Evolutionary conservation across 345 rosid species (phyloP).

Genomic region (Corchorus capsularis): DNA sequence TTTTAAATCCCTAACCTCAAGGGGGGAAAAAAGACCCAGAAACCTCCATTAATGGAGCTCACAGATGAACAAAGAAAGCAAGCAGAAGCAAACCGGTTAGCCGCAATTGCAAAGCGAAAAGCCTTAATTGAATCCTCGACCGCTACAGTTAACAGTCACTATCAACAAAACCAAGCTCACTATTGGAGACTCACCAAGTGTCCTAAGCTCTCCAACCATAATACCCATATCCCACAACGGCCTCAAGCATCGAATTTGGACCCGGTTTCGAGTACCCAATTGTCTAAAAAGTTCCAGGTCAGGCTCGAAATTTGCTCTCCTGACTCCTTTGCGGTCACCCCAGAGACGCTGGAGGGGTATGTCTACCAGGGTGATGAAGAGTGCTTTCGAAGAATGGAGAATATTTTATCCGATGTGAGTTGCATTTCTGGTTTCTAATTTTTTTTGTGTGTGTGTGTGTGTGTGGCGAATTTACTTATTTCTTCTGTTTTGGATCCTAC

Average conservation of each 20-base stretch:
- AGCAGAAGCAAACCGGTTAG: constrained; percentile 59
- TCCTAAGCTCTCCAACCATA: constrained; percentile 46
- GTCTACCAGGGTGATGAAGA: constrained; percentile 62
- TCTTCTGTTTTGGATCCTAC: neutral
- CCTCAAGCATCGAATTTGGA: constrained; percentile 22
- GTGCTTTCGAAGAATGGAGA: constrained; percentile 49
- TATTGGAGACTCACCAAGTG: constrained; percentile 73
- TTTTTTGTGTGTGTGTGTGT: neutral
- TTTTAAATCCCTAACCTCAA: constrained; percentile 28
- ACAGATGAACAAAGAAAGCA: constrained; percentile 63
- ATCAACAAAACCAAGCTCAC: constrained; percentile 28
- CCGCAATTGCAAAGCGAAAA: constrained; percentile 61
- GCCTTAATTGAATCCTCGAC: constrained; percentile 36
- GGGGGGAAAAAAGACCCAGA: neutral
- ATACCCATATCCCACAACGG: constrained; percentile 20
- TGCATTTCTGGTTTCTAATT: neutral
- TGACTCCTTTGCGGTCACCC: constrained; percentile 75
- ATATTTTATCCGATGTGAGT: constrained; percentile 61
- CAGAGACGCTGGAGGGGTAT: constrained; percentile 48
- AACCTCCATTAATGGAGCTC: constrained; percentile 39
- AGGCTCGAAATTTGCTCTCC: constrained; percentile 88
- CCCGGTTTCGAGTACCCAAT: constrained; percentile 24
- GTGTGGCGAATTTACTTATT: neutral
- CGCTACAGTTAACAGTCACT: neutral
- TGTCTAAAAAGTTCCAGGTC: constrained; percentile 52